Evolutionary conservation across 2,329 filamentous ascomycete species (phyloP).

Genomic region (Colletotrichum trifolii): DNA sequence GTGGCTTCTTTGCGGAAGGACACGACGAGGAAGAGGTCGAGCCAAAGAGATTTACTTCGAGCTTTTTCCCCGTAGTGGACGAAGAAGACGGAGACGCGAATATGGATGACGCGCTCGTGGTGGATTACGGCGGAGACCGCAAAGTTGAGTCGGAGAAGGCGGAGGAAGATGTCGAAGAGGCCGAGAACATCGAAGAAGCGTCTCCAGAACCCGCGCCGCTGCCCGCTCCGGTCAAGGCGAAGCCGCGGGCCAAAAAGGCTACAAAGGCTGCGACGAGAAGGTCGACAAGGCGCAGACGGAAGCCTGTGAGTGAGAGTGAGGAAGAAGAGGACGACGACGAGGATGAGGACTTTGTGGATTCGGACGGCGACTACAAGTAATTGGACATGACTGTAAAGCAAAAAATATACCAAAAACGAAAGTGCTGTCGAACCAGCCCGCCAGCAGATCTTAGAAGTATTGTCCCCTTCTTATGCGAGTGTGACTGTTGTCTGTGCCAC

Average conservation of each 20-base stretch:
- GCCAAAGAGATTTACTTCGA: slow-evolving; percentile 50
- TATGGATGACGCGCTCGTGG: slow-evolving; percentile 46
- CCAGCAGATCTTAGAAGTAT: neutral
- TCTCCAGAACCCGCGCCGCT: slow-evolving; percentile 4
- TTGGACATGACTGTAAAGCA: neutral
- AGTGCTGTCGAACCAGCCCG: neutral
- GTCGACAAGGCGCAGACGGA: slow-evolving; percentile 26
- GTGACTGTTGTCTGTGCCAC: neutral
- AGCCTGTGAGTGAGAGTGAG: slow-evolving; percentile 22
- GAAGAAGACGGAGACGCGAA: slow-evolving; percentile 54
- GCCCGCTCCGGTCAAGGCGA: slow-evolving; percentile 26
- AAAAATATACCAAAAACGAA: no score
- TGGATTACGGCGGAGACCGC: slow-evolving; percentile 43
- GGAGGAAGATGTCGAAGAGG: neutral
- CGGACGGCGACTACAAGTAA: slow-evolving; percentile 31
- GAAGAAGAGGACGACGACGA: slow-evolving; percentile 29
- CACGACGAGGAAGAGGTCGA: slow-evolving; percentile 60
- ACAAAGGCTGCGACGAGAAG: slow-evolving; percentile 22
- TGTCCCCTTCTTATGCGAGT: neutral
- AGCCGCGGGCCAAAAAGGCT: slow-evolving; percentile 21
- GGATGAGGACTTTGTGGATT: slow-evolving; percentile 22
- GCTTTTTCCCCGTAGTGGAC: slow-evolving; percentile 60
- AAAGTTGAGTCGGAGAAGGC: neutral
- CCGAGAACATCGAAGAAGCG: neutral
- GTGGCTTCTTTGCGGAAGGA: slow-evolving; percentile 70